phyloP scores from a whole-genome alignment of 192 early-diverging fungal species.

The Dimargaris verticillata region DNA sequence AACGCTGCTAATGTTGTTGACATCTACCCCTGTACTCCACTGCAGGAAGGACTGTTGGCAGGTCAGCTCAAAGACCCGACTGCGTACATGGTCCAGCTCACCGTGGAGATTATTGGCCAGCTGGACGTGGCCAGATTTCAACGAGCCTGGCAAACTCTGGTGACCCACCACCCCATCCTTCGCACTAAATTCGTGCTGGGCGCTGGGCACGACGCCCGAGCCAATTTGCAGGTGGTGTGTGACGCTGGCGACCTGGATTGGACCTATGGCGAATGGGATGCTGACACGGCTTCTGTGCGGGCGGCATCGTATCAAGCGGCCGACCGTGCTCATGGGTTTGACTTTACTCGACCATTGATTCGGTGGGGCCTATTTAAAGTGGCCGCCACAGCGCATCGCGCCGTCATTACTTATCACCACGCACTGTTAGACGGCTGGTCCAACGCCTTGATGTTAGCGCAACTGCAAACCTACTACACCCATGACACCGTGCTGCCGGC shows the following conservation, averaged over 20 bases:
- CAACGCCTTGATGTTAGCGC: not conserved
- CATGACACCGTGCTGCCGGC: no score
- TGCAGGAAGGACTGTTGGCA: constrained; percentile 1
- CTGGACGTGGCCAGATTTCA: not conserved
- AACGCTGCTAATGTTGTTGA: not conserved
- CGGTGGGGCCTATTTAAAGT: constrained; percentile 1
- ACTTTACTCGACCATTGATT: not conserved
- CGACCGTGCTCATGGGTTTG: not conserved
- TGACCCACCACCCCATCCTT: not conserved
- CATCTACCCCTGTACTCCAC: not conserved
- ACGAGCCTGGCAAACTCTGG: not conserved
- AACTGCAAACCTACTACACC: not conserved
- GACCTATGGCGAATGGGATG: not conserved
- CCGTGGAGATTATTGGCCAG: not conserved
- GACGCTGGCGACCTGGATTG: not conserved
- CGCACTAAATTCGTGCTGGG: constrained; percentile 3
- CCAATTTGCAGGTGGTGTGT: not conserved
- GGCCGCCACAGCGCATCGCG: not conserved
- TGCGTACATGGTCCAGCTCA: constrained; percentile 2
- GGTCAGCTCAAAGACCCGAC: constrained; percentile 6
- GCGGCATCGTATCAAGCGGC: not conserved
- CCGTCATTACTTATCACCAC: not conserved
- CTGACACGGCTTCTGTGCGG: no score
- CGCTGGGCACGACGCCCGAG: no score
- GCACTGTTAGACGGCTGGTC: constrained; percentile 1